Evolutionary conservation across 139 green algal species (phyloP), one percentile per base, ranked within the genome.

Genomic region (Micromonas pusilla): DNA sequence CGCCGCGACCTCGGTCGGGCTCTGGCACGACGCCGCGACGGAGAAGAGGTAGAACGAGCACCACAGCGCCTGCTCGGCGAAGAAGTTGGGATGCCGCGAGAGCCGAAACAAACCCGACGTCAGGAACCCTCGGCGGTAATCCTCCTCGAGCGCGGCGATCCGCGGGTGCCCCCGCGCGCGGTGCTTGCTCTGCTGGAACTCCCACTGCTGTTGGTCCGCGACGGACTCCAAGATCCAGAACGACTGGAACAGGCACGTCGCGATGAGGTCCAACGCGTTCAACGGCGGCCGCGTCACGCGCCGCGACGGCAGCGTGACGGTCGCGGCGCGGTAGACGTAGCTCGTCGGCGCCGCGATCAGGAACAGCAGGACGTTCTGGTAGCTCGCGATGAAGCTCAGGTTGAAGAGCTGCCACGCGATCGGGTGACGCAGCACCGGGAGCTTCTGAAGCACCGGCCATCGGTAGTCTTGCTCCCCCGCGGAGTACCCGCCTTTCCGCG

Each of bases 41-140:
- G 33, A 32, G 52, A 80, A 83, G 4, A 80, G 16, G 72, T 28
- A 76, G 1, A 74, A 77, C 34, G 64, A 74, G 63, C 32, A 65
- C 79, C 79, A 83, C 45, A 83, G 36, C 28, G 28, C 25, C 31
- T 80, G 72, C 66, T 83, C 79, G 25, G 33, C 37, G 34, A 77
- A 77, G 62, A 83, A 83, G 79, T 83, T 83, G 23, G 79, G 79
- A 38, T 83, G 79, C 2, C 79, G 30, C 4, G 77, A 82, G 31
- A 34, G 23, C 52, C 39, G 23, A 52, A 78, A 82, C 45, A 82
- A 38, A 23, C 77, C 77, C 9, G 31, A 36, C 16, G 67, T 82
- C 45, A 72, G 52, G 67, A 82, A 82, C 3, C 77, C 77, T 1
- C 52, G 68, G 52, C 63, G 19, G 67, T 82, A 81, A 53, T 81